phyloP scores from a whole-genome alignment of 192 early-diverging fungal genomes.

The Phycomyces blakesleeanus region DNA sequence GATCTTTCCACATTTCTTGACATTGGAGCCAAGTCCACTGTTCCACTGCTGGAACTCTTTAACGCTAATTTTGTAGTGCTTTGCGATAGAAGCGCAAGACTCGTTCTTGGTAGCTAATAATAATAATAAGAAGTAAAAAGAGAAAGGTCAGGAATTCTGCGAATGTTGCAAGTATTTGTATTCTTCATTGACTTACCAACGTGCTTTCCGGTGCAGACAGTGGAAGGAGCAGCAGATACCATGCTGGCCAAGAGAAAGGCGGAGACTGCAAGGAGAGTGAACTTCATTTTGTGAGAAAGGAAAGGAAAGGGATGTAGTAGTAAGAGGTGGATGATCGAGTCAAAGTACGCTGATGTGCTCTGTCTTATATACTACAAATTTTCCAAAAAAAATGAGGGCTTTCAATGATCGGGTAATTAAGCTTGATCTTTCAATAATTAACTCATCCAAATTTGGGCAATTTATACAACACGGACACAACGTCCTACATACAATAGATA shows the following conservation, averaged over 20 bases:
- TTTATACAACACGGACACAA: too few relatives aligned
- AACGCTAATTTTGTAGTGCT: neutral
- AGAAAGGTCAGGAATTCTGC: too few relatives aligned
- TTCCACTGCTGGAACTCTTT: slow-evolving; percentile 8
- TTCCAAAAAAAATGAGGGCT: too few relatives aligned
- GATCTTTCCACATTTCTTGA: slow-evolving; percentile 11
- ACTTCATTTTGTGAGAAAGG: slow-evolving; percentile 32
- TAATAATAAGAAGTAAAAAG: neutral
- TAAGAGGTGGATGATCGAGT: too few relatives aligned
- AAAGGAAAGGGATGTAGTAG: neutral
- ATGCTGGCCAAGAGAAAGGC: slow-evolving; percentile 18
- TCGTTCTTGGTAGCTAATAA: slow-evolving; percentile 8
- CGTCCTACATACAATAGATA: too few relatives aligned
- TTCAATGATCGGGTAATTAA: too few relatives aligned
- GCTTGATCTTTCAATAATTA: too few relatives aligned
- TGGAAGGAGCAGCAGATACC: slow-evolving; percentile 8
- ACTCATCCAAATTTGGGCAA: too few relatives aligned
- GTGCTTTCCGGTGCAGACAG: slow-evolving; percentile 5
- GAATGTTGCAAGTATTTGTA: too few relatives aligned
- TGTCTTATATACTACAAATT: too few relatives aligned
- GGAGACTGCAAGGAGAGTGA: slow-evolving; percentile 23
- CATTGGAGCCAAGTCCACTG: slow-evolving; percentile 1
- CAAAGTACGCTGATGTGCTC: too few relatives aligned
- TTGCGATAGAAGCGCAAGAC: slow-evolving; percentile 13
- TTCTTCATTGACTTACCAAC: slow-evolving; percentile 10